Percentiles rank a stretch among this genome's conserved stretches.
Evolutionary conservation across 1,284 basidiomycete species (phyloP).

Genomic region (Leccinum subatratum): DNA sequence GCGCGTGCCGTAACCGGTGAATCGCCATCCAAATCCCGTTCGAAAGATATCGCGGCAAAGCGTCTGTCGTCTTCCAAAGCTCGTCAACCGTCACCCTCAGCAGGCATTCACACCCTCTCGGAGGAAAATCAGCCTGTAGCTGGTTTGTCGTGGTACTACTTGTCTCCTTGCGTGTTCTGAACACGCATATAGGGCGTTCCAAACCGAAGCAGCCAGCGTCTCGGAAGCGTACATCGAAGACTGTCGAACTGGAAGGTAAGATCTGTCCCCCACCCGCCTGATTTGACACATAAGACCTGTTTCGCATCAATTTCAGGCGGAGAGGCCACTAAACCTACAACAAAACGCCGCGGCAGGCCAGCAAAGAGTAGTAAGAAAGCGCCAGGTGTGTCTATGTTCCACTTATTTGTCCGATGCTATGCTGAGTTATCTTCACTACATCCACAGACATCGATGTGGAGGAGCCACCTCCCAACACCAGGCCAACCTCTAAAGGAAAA

Average conservation of each 20-base stretch:
- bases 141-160: conserved; percentile 13
- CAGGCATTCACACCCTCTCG: not conserved
- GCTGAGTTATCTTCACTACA: not conserved
- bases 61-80: conserved; percentile 14
- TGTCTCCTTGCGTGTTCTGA: not conserved
- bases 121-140: conserved; percentile 4
- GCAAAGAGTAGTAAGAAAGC: conserved; percentile 14
- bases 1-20: conserved; percentile 41
- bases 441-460: conserved; percentile 8
- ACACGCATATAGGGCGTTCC: conserved; percentile 13
- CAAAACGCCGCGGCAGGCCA: conserved; percentile 19
- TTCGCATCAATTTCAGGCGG: conserved; percentile 4
- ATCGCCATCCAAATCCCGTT: conserved; percentile 33
- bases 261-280: not conserved
- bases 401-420: not conserved
- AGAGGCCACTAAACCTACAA: conserved; percentile 3
- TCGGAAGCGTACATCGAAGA: conserved; percentile 19
- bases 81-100: conserved; percentile 9
- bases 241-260: conserved; percentile 12
- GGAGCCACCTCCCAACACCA: conserved; percentile 3
- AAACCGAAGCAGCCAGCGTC: conserved; percentile 12
- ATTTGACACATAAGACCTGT: not conserved
- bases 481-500: conserved; percentile 14
- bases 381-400: conserved; percentile 6
- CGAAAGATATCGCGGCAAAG: conserved; percentile 8